Base-by-base conservation (phyloP, 163 green algal species). In the Prototheca wickerhamii region DNA sequence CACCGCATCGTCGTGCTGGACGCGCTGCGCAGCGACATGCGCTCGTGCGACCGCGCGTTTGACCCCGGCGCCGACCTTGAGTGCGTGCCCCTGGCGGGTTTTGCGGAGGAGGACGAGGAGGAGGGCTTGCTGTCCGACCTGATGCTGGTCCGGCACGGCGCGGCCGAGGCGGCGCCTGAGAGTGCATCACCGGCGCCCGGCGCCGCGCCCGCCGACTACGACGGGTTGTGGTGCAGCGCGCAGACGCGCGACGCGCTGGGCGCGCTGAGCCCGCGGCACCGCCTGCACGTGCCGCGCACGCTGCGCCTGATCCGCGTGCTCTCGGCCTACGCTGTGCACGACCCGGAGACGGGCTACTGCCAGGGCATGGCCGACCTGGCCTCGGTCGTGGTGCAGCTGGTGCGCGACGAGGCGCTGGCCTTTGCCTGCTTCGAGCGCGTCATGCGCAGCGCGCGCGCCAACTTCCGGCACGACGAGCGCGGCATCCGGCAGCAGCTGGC, bases 341-440 rank as follows among this genome's bases (percentile, higher is more conserved):
- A 93, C 70, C 81, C 82, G 1, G 76, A 82, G 58, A 86, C 74
- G 0, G 85, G 85, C 32, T 95, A 95, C 78, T 91, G 85, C 73
- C 87, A 94, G 71, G 85, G 82, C 53, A 95, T 95, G 88, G 88
- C 84, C 1, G 88, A 95, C 76, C 70, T 96, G 44, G 78, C 89
- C 49, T 78, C 86, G 25, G 76, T 83, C 8, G 88, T 96, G 54
- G 65, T 94, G 63, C 63, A 81, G 63, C 67, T 95, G 33, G 76
- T 86, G 25, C 28, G 8, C 28, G 84, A 95, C 54, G 89, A 91
- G 51, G 81, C 76, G 1, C 69, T 91, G 26, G 86, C 86, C 10
- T 96, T 95, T 72, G 87, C 76, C 75, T 92, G 81, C 79, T 96
- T 94, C 64, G 76, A 82, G 49, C 68, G 70, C 23, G 74, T 96